A percentile compares a stretch with the other conserved stretches of the same genome.
phyloP scores from a whole-genome alignment of 495 filamentous ascomycete genomes.

The Podospora pseudopauciseta region DNA sequence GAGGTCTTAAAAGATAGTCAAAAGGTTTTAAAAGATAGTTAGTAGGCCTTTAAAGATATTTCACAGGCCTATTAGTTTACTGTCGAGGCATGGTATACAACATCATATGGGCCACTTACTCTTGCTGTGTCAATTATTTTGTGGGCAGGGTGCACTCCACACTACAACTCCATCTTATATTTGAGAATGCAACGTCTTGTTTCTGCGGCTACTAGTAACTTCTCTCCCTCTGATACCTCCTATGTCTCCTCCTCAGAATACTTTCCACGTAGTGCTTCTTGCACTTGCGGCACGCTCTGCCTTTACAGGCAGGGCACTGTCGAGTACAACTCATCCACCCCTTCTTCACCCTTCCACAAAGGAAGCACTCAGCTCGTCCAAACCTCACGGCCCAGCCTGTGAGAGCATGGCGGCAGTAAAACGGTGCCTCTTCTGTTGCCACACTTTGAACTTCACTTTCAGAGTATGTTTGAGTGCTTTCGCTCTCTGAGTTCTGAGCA shows the following conservation, averaged over 20 bases:
- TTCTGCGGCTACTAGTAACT: neutral
- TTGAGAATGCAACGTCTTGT: neutral
- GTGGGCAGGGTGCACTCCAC: too few species aligned
- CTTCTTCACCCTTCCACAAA: neutral
- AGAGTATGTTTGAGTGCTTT: neutral
- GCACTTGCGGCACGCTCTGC: neutral
- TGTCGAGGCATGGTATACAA: too few species aligned
- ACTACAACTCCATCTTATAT: neutral
- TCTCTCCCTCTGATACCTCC: neutral
- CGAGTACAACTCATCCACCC: neutral
- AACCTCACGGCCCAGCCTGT: neutral
- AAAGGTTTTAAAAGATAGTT: too few species aligned
- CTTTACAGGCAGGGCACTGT: neutral
- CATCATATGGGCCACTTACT: too few species aligned
- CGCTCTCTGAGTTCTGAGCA: neutral
- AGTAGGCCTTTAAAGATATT: too few species aligned
- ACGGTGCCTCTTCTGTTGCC: neutral
- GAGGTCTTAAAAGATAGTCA: too few species aligned
- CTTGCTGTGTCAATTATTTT: too few species aligned
- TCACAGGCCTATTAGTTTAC: too few species aligned
- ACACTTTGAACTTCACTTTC: neutral
- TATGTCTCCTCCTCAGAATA: neutral
- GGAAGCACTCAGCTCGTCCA: constrained; percentile 1
- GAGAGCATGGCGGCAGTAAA: neutral
- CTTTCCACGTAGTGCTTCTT: neutral